Base-by-base conservation (phyloP, 495 filamentous ascomycete genomes). In the Acidomyces sp. region DNA sequence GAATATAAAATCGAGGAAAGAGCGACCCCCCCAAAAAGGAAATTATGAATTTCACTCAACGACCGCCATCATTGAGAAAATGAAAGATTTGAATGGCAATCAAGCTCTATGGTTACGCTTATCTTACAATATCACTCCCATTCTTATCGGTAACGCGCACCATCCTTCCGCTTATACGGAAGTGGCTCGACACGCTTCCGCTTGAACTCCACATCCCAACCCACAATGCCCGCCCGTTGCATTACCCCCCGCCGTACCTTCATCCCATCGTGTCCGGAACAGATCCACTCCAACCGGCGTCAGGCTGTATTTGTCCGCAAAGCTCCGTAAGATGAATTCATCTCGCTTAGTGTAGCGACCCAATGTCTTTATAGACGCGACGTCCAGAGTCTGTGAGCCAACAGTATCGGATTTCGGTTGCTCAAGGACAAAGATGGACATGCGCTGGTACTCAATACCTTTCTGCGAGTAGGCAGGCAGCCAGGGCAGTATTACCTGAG, bases 191-290 rank as follows among this genome's bases (percentile, higher is more conserved):
- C 57, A 55, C 66, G 80, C 66, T 79, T 78, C 57, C 75, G 71
- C 63, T 75, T 80, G 58, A 90, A 86, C 65, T 93, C 83, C 40
- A 93, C 55, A 53, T 94, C 80, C 41, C 77, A 76, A 15, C 82
- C 81, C 26, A 71, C 67, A 38, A 87, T 66, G 37, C 74, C 77
- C 43, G 82, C 74, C 56, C 78, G 64, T 57, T 74, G 64, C 88
- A 99, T 95, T 41, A 99, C 83, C 26, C 67, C n/a, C 76, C 43
- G 71, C 74, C 25, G 80, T 99, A 39, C 72, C 70, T 28, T 85
- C 81, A 57, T 99, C 90, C 85, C 86, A 99, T 45, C 78, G 60
- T 48, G 72, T 78, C 45, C 90, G 76, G 75, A 94, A 99, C 52
- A 99, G 62, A 56, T 72, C 77, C 24, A 82, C 78, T 37, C 90